Conservation (phyloP, 768 basidiomycete species). For the Leccinum broughii region DNA sequence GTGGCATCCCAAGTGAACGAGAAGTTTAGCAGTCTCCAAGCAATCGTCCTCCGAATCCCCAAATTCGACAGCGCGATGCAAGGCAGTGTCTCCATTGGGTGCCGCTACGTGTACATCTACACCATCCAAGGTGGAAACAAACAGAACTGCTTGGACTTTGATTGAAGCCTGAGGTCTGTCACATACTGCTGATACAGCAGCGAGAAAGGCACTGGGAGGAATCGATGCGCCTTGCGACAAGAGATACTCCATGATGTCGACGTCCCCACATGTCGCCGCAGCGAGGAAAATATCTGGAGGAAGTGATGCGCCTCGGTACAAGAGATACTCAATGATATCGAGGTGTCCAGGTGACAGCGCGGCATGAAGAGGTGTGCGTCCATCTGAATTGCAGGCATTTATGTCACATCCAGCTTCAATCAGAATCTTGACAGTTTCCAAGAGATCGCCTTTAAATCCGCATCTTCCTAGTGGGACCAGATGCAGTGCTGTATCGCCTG, state of each 20-base stretch:
- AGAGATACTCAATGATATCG: neutral
- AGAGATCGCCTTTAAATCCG: neutral
- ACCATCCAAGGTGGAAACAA: neutral
- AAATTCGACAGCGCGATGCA: neutral
- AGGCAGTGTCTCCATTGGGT: neutral
- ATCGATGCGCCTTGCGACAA: neutral
- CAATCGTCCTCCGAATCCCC: neutral
- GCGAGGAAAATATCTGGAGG: neutral
- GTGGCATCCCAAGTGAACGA: neutral
- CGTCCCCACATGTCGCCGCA: neutral
- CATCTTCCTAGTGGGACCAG: neutral
- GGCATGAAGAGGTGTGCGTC: neutral
- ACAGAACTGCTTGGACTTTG: neutral
- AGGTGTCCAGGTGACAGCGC: neutral
- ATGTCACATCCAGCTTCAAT: neutral
- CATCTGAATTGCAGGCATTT: neutral
- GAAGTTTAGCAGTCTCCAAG: neutral
- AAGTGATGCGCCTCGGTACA: neutral
- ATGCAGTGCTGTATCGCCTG: neutral
- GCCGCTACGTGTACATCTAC: neutral
- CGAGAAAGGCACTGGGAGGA: neutral
- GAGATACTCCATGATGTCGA: neutral
- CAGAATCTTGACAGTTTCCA: neutral
- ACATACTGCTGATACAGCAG: neutral
- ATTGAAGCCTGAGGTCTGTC: neutral